Percentiles rank a stretch among this genome's conserved stretches.
Evolutionary conservation across 495 filamentous ascomycete species (phyloP).

Genomic region (Extremus antarcticus): DNA sequence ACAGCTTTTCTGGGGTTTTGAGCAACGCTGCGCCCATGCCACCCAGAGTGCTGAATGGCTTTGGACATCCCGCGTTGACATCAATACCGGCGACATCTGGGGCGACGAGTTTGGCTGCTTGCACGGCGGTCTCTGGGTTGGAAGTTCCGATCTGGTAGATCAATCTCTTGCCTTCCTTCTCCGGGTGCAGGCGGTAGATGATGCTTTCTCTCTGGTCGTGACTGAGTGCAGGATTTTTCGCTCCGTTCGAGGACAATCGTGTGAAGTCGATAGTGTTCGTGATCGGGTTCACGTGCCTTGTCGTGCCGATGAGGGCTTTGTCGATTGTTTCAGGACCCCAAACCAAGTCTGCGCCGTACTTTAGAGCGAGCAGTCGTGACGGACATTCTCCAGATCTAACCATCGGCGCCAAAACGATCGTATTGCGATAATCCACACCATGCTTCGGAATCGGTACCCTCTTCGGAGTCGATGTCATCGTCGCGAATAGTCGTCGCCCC

Average conservation of each 20-base stretch:
- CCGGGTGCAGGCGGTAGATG: constrained; percentile 75
- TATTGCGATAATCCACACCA: constrained; percentile 87
- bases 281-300: constrained; percentile 58
- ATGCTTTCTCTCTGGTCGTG: constrained; percentile 49
- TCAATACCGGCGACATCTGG: constrained; percentile 86
- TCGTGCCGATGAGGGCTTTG: constrained; percentile 75
- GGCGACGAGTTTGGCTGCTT: constrained; percentile 72
- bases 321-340: constrained; percentile 98
- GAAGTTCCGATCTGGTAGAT: constrained; percentile 90
- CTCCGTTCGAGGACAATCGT: constrained; percentile 57
- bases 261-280: constrained; percentile 75
- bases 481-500: constrained; percentile 15
- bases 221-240: constrained; percentile 31
- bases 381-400: constrained; percentile 91
- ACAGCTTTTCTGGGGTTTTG: constrained; percentile 67
- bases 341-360: constrained; percentile 93
- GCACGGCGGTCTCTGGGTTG: constrained; percentile 65
- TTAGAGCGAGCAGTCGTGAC: constrained; percentile 70
- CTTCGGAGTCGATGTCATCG: constrained; percentile 48
- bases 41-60: constrained; percentile 80
- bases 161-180: constrained; percentile 55
- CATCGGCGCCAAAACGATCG: constrained; percentile 93
- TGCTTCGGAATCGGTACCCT: constrained; percentile 73
- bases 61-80: constrained; percentile 93
- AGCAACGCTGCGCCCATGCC: constrained; percentile 94